Evolutionary conservation across 2,329 filamentous ascomycete species (phyloP).

Genomic region (Colletotrichum melonis): DNA sequence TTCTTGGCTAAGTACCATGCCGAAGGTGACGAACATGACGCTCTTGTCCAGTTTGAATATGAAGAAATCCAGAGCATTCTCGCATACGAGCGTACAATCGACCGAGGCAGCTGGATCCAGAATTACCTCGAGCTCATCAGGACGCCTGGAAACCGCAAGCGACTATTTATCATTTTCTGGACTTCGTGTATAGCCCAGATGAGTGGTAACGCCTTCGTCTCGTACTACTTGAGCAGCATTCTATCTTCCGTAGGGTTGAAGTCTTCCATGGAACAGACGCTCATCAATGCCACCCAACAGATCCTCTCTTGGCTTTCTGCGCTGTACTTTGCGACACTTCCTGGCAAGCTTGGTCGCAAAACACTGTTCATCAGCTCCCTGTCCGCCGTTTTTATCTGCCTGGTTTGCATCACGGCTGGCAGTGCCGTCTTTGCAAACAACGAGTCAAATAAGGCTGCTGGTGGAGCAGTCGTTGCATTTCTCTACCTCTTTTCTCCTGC

Average conservation of each 20-base stretch:
- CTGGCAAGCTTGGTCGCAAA: constrained; percentile 44
- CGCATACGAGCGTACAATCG: neutral
- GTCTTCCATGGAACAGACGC: constrained; percentile 47
- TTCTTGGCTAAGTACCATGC: constrained; percentile 42
- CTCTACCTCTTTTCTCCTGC: constrained; percentile 47
- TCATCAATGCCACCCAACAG: constrained; percentile 49
- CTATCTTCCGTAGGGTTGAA: constrained; percentile 46
- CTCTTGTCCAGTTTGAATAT: constrained; percentile 53
- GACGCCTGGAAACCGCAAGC: constrained; percentile 42
- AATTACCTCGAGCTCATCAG: constrained; percentile 46
- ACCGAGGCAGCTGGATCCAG: constrained; percentile 39
- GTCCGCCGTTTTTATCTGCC: constrained; percentile 48
- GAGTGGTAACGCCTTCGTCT: constrained; percentile 47
- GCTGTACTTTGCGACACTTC: constrained; percentile 37
- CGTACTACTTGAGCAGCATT: constrained; percentile 51
- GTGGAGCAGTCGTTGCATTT: constrained; percentile 46
- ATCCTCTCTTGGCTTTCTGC: constrained; percentile 30
- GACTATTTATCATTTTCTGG: constrained; percentile 39
- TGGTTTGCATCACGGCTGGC: constrained; percentile 52
- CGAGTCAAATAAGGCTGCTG: constrained; percentile 36
- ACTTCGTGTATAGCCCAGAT: constrained; percentile 43
- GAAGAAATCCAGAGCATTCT: constrained; percentile 50
- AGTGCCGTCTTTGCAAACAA: constrained; percentile 34
- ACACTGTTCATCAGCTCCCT: constrained; percentile 46
- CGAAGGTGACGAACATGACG: constrained; percentile 44